Evolutionary conservation across 805 yeast genomes (phyloP).

Genomic region (Candida michaelii): DNA sequence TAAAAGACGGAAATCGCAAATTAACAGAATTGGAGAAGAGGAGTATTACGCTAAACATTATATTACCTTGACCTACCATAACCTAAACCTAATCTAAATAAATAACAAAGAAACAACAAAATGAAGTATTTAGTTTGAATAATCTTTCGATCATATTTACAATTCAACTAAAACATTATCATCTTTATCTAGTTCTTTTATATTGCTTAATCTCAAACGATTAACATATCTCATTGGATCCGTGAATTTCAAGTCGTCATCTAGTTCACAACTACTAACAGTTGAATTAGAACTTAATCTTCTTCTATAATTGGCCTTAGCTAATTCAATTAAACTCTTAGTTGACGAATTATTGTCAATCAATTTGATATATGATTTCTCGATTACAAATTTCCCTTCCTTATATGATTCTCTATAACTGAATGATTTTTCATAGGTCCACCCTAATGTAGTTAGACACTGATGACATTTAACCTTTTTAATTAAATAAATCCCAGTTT

Average conservation of each 20-base stretch:
- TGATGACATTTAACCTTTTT: slow-evolving; percentile 40
- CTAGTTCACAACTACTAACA: slow-evolving; percentile 14
- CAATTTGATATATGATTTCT: slow-evolving; percentile 32
- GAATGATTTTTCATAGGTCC: slow-evolving; percentile 42
- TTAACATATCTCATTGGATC: slow-evolving; percentile 13
- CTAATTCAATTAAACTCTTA: slow-evolving; percentile 32
- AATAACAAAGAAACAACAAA: slow-evolving; percentile 5
- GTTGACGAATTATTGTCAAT: slow-evolving; percentile 37
- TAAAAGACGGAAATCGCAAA: neutral
- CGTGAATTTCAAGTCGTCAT: slow-evolving; percentile 17
- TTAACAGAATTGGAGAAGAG: slow-evolving; percentile 1
- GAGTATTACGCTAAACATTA: neutral
- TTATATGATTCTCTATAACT: slow-evolving; percentile 37
- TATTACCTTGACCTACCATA: slow-evolving; percentile 3
- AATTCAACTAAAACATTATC: slow-evolving; percentile 20
- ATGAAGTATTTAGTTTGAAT: neutral
- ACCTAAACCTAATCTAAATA: slow-evolving; percentile 7
- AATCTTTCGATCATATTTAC: slow-evolving; percentile 1
- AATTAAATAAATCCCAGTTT: slow-evolving; percentile 39
- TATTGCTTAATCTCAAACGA: slow-evolving; percentile 19
- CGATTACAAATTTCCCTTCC: slow-evolving; percentile 47
- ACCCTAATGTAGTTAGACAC: slow-evolving; percentile 36
- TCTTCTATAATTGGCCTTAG: slow-evolving; percentile 21
- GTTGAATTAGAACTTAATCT: slow-evolving; percentile 19
- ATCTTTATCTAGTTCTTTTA: slow-evolving; percentile 17